Conservation (phyloP, 169 alveolate genomes). For the Plasmodium reichenowi region DNA sequence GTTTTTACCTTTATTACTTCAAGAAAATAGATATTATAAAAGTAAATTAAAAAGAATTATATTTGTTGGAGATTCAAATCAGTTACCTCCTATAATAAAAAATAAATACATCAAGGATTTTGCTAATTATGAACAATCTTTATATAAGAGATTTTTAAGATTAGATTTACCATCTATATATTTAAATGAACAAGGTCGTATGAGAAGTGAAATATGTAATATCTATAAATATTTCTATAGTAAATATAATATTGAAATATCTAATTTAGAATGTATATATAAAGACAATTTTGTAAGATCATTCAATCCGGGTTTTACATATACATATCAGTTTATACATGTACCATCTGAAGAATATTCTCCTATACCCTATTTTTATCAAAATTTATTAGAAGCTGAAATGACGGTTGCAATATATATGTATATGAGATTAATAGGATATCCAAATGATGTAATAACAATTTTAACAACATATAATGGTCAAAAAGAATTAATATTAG, state of each 20-base stretch:
- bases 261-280: constrained; percentile 40
- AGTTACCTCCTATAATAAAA: constrained; percentile 94
- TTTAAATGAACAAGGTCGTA: constrained; percentile 92
- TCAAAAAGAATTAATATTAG: constrained; percentile 92
- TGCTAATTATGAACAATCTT: constrained; percentile 90
- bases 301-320: constrained; percentile 79
- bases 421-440: constrained; percentile 94
- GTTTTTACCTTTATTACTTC: constrained; percentile 92
- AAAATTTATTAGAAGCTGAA: constrained; percentile 95
- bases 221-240: constrained; percentile 91
- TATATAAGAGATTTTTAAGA: constrained; percentile 88
- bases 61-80: constrained; percentile 95
- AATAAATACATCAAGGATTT: constrained; percentile 85
- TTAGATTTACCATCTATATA: constrained; percentile 88
- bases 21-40: constrained; percentile 79
- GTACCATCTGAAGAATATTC: constrained; percentile 91
- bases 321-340: constrained; percentile 89
- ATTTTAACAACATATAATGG: constrained; percentile 95
- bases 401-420: constrained; percentile 92
- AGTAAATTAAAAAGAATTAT: constrained; percentile 90
- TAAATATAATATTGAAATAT: constrained; percentile 67
- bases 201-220: constrained; percentile 90
- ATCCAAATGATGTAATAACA: constrained; percentile 87
- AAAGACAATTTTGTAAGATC: constrained; percentile 48
- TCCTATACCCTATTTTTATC: constrained; percentile 92